A percentile compares a stretch with the other conserved stretches of the same genome.
Conservation (phyloP, 768 basidiomycete genomes). For the Amanita molliuscula region DNA sequence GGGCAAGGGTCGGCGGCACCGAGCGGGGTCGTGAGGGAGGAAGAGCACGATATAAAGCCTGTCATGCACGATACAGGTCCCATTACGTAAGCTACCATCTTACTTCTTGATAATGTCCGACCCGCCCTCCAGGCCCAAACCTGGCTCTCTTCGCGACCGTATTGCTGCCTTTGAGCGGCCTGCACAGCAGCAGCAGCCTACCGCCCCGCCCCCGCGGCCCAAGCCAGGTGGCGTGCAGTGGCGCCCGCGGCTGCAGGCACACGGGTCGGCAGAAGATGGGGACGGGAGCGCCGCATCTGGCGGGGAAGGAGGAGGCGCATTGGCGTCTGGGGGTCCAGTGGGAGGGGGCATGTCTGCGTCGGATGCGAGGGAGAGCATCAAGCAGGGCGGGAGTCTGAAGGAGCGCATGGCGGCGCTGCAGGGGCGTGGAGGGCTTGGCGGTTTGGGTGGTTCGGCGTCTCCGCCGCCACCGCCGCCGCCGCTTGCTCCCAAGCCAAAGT, state of each 20-base stretch:
- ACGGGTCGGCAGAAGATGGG: conserved; percentile 23
- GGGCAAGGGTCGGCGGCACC: not conserved
- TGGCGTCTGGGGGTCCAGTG: not conserved
- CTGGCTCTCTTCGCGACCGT: conserved; percentile 75
- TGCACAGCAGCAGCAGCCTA: conserved; percentile 24
- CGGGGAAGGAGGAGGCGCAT: not conserved
- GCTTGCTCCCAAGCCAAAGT: conserved; percentile 68
- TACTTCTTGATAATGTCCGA: conserved; percentile 40
- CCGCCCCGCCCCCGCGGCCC: conserved; percentile 44
- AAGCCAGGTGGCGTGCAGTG: conserved; percentile 63
- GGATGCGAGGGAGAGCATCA: conserved; percentile 85
- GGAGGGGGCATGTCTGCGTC: conserved; percentile 57
- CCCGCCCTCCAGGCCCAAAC: conserved; percentile 45
- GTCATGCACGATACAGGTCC: not conserved
- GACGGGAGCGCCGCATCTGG: not conserved
- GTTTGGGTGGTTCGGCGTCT: conserved; percentile 5
- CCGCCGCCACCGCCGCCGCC: conserved; percentile 29
- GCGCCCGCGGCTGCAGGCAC: conserved; percentile 58
- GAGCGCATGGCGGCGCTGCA: conserved; percentile 95
- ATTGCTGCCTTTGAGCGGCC: conserved; percentile 84
- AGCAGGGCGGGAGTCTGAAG: conserved; percentile 69
- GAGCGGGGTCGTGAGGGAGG: not conserved
- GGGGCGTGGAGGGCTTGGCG: conserved; percentile 73
- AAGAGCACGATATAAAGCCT: not conserved
- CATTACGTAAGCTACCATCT: not conserved